phyloP scores from a whole-genome alignment of 306 rosid genomes.

The Vicia faba region DNA sequence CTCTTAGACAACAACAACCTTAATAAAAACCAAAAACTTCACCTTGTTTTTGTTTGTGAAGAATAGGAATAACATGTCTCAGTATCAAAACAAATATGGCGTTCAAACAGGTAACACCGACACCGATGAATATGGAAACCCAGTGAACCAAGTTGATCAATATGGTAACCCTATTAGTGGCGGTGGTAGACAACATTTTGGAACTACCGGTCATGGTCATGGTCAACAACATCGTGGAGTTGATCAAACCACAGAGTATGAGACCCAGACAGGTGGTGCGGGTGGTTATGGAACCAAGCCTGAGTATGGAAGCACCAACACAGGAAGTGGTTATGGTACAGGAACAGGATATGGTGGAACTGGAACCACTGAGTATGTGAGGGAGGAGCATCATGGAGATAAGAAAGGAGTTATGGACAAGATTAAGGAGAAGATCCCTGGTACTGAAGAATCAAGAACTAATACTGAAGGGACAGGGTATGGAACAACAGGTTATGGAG shows the following conservation, averaged over 20 bases:
- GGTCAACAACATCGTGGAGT: not conserved
- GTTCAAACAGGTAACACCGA: not conserved
- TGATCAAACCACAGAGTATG: not conserved
- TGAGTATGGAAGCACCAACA: conserved; percentile 6
- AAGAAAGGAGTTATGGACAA: conserved; percentile 10
- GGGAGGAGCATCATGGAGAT: conserved; percentile 2
- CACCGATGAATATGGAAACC: conserved; percentile 33
- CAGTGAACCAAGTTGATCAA: conserved; percentile 28
- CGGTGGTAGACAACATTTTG: not conserved
- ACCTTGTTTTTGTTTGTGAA: not conserved
- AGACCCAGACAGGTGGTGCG: not conserved
- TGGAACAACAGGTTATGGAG: not conserved
- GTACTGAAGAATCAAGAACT: not conserved
- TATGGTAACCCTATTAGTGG: conserved; percentile 24
- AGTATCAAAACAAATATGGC: not conserved
- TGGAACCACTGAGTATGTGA: not conserved
- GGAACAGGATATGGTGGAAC: not conserved
- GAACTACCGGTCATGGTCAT: not conserved
- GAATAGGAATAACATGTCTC: conserved; percentile 3
- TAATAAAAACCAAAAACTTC: not conserved
- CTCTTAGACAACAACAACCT: not conserved
- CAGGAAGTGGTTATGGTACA: conserved; percentile 9
- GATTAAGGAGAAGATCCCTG: conserved; percentile 22
- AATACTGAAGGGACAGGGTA: not conserved
- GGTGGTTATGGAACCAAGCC: not conserved